Base-by-base conservation (phyloP, 2,329 filamentous ascomycete genomes). In the Sporothrix brasiliensis region DNA sequence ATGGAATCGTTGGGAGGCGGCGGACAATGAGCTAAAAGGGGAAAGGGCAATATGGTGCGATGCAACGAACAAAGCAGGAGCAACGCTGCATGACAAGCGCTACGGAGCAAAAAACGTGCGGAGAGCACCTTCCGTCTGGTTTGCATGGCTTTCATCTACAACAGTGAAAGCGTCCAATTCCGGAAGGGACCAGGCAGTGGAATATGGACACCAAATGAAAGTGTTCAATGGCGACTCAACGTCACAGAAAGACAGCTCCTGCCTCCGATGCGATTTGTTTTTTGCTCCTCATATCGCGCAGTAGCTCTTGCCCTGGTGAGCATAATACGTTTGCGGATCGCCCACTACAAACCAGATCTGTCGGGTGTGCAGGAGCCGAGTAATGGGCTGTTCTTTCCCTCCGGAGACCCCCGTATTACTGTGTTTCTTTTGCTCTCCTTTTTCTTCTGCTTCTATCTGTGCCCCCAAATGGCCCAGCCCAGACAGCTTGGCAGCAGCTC, bases 281-380 rank as follows among this genome's bases (percentile, higher is more conserved):
- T 9, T n/a, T 1, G 9, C 21, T 60, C 16, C 34, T 39, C 21
- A 9, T 60, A 16, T 60, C 50, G 56, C 27, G 16, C 56, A 16
- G 30, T 61, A 39, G 10, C 19, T 44, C 52, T 27, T 27, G 6
- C 60, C 34, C 21, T 47, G 7, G 14, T 50, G 14, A 21, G 6
- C 58, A 4, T 50, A 2, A 11, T 16, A 49, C 49, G 41, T 41
- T 34, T 41, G 19, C 53, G 44, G 44, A 50, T 53, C 63, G 34
- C 30, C 47, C 49, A 53, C 49, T 53, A 16, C 63, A 65, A 65
- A 65, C 50, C 61, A 50, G 61, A 65, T 65, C 61, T 50, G n/a
- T 50, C 61, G 61, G 60, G 14, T 44, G 21, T 61, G 39, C 24
- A 50, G 44, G 24, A 34, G 44, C 41, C 34, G 34, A 34, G 34